Base-by-base conservation (phyloP, 176 grass and related monocot species). In the Eleusine coracana region DNA sequence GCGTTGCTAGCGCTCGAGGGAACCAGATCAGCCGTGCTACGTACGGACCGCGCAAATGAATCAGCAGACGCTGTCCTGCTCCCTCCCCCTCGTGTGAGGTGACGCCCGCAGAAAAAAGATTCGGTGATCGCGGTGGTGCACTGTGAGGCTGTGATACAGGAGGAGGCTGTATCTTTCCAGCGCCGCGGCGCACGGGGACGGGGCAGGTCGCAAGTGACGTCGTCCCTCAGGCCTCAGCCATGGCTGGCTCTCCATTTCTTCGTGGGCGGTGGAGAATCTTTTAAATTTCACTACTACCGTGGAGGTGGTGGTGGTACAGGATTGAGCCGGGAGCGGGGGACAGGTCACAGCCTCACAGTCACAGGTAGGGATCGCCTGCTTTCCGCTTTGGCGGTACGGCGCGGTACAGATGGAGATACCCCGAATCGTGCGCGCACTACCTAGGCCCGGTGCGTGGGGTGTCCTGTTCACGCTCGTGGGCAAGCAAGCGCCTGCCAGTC, bases 371-470 rank as follows among this genome's bases (percentile, higher is more conserved):
- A 55, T 55, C 16, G 51, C 16, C 6, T 55, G 51, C 51, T 55
- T 20, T 55, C 15, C 55, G 55, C 55, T 59, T 23, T 59, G 49
- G 25, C 42, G 2, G 69, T 82, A 63, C 80, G 61, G 68, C 66
- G 51, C 14, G 80, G 80, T 73, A 73, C 80, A 73, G 79, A 20
- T 18, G 61, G 23, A 76, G 63, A 76, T 44, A 14, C 82, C 21
- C 45, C 60, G 45, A 28, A 65, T 27, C 71, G 45, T 75, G 58
- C 42, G 56, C 9, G 75, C 75, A 63, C 75, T 77, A 10, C 31
- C 31, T 34, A 34, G 2, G n/a, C 9, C 20, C 36, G 58, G 46
- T 15, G 54, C 12, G 56, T 40, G 75, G 2, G 9, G 58, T 2
- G 37, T 1, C 14, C n/a, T 45, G 75, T 20, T 49, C 3, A 42